A percentile compares a stretch with the other conserved stretches of the same genome.
Conservation (phyloP, 139 green algal genomes). For the Dunaliella primolecta region DNA sequence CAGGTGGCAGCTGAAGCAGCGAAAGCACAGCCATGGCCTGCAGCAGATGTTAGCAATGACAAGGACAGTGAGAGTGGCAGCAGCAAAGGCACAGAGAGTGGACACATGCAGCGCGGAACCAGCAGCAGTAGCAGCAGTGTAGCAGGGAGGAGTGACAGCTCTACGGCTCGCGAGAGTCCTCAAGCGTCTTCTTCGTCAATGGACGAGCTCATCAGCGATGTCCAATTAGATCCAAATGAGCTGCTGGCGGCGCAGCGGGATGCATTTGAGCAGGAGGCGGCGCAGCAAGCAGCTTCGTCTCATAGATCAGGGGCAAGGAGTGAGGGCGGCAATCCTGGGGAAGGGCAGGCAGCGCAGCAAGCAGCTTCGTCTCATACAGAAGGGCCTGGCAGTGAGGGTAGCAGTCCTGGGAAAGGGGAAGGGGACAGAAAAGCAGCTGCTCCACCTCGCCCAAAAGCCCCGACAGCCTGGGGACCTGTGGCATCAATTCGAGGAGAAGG, state of each 20-base stretch:
- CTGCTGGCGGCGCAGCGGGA: background rate
- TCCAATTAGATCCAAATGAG: background rate
- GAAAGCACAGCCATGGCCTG: background rate
- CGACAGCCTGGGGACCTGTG: background rate
- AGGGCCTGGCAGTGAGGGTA: background rate
- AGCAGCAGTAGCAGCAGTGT: no score
- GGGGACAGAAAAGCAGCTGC: background rate
- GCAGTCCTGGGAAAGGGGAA: no score
- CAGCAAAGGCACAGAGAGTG: background rate
- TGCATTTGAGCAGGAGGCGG: background rate
- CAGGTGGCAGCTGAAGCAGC: background rate
- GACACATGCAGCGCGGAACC: no score
- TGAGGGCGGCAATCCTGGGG: no score
- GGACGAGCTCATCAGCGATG: background rate
- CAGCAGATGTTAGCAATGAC: background rate
- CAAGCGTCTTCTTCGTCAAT: no score
- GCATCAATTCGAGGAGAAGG: background rate
- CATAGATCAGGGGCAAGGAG: background rate
- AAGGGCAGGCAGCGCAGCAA: background rate
- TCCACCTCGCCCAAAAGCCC: background rate
- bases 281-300: background rate
- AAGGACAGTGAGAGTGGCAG: background rate
- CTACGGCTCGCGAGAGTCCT: no score
- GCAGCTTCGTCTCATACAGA: no score
- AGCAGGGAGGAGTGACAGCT: no score